A percentile compares a stretch with the other conserved stretches of the same genome.
phyloP scores from a whole-genome alignment of 176 grass and related monocot genomes.

The Sorghum bicolor region Sorghum_bicolor_NCBIv3 NC_012872.2:68234001-68234500 shows the following conservation, averaged over 20 bases:
- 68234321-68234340: too few species aligned
- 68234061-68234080: background rate
- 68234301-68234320: background rate
- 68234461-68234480: background rate
- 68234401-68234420: background rate
- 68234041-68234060: background rate
- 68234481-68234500: background rate
- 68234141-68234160: background rate
- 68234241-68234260: background rate
- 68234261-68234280: background rate
- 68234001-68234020: background rate
- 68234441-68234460: background rate
- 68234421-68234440: slow-evolving; percentile 13
- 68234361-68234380: background rate
- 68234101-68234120: background rate
- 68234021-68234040: background rate
- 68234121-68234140: background rate
- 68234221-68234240: background rate
- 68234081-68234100: background rate
- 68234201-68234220: background rate
- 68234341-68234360: background rate
- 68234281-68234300: background rate
- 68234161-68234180: background rate
- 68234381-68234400: background rate
- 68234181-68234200: background rate